Conservation (phyloP, 768 basidiomycete genomes). For the Phaeotremella skinneri region DNA sequence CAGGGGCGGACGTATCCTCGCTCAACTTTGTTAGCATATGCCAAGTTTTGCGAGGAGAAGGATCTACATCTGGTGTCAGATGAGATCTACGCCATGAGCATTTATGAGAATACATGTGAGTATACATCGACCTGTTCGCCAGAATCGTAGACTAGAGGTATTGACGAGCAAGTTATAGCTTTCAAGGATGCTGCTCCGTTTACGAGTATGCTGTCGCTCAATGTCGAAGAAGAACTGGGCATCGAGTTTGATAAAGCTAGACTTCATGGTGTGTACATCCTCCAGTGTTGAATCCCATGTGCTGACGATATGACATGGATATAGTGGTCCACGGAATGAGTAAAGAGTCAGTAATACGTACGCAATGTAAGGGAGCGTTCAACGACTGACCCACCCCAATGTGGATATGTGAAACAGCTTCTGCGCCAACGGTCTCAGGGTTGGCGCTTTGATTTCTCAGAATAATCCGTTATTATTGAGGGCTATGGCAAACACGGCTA, state of each 20-base stretch:
- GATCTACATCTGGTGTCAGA: constrained; percentile 49
- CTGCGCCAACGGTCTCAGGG: constrained; percentile 38
- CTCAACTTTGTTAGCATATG: constrained; percentile 43
- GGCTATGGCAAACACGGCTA: constrained; percentile 44
- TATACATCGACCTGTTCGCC: too few relatives aligned
- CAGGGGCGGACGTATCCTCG: constrained; percentile 40
- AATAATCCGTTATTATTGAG: constrained; percentile 45
- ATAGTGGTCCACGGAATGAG: constrained; percentile 47
- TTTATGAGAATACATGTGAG: constrained; percentile 40
- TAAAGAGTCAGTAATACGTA: constrained; percentile 41
- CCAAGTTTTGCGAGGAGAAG: constrained; percentile 46
- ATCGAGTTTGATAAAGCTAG: constrained; percentile 37
- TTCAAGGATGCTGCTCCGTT: constrained; percentile 37
- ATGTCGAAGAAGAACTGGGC: constrained; percentile 45
- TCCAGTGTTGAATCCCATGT: neutral
- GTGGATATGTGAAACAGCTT: constrained; percentile 33
- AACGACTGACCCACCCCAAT: too few relatives aligned
- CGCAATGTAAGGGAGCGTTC: constrained; percentile 3
- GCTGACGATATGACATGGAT: neutral
- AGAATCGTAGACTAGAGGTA: too few relatives aligned
- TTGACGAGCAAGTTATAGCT: constrained; percentile 8
- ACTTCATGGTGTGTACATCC: constrained; percentile 36
- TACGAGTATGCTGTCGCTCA: constrained; percentile 43
- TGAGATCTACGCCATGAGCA: constrained; percentile 50
- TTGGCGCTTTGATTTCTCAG: constrained; percentile 46